Percentiles rank a stretch among this genome's conserved stretches.
Conservation (phyloP, 2,329 filamentous ascomycete genomes). For the Epichloe amarillans region DNA sequence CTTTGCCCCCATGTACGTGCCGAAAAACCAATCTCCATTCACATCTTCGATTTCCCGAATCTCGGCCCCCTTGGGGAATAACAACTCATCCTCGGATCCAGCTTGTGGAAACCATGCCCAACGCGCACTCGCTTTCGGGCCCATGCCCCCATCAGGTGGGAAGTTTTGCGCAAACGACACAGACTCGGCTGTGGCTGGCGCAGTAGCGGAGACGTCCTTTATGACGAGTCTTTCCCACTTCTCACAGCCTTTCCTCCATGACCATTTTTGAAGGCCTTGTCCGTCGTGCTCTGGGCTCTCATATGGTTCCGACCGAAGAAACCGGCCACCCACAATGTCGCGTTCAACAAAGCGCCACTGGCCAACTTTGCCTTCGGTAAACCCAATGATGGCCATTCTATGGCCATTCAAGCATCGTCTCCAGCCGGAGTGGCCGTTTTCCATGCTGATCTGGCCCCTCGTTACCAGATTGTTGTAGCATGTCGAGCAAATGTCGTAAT, state of each 20-base stretch:
- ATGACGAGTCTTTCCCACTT: conserved; percentile 35
- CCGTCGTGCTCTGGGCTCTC: conserved; percentile 19
- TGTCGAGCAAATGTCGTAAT: conserved; percentile 71
- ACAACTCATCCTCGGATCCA: conserved; percentile 57
- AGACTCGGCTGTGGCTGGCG: conserved; percentile 19
- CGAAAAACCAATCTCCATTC: conserved; percentile 84
- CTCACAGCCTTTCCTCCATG: conserved; percentile 31
- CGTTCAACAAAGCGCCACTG: conserved; percentile 54
- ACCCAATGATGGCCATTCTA: conserved; percentile 71
- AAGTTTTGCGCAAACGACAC: conserved; percentile 28
- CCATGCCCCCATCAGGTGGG: conserved; percentile 64
- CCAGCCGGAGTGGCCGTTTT: conserved; percentile 75
- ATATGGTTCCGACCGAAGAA: conserved; percentile 47
- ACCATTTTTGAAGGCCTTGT: conserved; percentile 34
- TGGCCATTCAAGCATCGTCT: conserved; percentile 68
- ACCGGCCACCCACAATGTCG: conserved; percentile 66
- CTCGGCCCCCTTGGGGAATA: conserved; percentile 74
- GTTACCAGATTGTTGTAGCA: conserved; percentile 62
- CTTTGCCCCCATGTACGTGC: conserved; percentile 66
- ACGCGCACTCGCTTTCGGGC: conserved; percentile 46
- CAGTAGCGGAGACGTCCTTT: conserved; percentile 33
- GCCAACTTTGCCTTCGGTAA: conserved; percentile 53
- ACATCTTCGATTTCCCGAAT: conserved; percentile 74
- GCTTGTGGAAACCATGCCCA: conserved; percentile 69
- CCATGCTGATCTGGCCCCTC: conserved; percentile 50